phyloP scores from a whole-genome alignment of 352 stramenopile genomes.

The Phytophthora ramorum region DNA sequence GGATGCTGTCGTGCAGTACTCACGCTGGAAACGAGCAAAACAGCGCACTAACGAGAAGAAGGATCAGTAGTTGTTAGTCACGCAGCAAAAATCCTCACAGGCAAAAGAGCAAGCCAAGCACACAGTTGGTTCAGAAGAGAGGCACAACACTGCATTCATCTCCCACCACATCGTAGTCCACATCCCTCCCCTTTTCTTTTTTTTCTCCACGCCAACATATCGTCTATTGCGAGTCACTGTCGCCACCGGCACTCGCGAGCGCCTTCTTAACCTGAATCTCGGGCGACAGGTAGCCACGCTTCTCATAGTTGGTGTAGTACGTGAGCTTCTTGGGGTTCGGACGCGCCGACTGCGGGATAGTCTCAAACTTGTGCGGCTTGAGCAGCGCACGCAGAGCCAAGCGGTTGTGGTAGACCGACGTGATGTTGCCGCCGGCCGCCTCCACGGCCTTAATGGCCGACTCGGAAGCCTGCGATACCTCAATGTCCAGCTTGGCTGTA shows the following conservation, averaged over 20 bases:
- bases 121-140: conserved; percentile 20
- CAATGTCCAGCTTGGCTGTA: conserved; percentile 92
- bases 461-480: conserved; percentile 95
- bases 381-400: conserved; percentile 94
- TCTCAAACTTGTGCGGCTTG: conserved; percentile 97
- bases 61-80: conserved; percentile 24
- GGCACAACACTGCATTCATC: conserved; percentile 19
- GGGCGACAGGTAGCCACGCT: conserved; percentile 97
- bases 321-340: conserved; percentile 96
- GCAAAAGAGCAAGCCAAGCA: conserved; percentile 5
- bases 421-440: conserved; percentile 93
- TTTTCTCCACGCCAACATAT: conserved; percentile 16
- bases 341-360: conserved; percentile 92
- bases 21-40: conserved; percentile 30
- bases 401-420: conserved; percentile 97
- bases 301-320: conserved; percentile 97
- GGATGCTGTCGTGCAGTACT: conserved; percentile 46
- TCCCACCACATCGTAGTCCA: conserved; percentile 3
- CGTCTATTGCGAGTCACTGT: conserved; percentile 55
- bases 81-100: neutral
- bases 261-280: conserved; percentile 95
- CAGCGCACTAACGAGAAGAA: conserved; percentile 25
- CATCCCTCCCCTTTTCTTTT: conserved; percentile 13
- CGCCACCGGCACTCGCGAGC: conserved; percentile 42
- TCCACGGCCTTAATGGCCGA: conserved; percentile 96